Percentiles rank a stretch among this genome's conserved stretches.
Conservation (phyloP, 768 basidiomycete species). For the Suillus fuscotomentosus region DNA sequence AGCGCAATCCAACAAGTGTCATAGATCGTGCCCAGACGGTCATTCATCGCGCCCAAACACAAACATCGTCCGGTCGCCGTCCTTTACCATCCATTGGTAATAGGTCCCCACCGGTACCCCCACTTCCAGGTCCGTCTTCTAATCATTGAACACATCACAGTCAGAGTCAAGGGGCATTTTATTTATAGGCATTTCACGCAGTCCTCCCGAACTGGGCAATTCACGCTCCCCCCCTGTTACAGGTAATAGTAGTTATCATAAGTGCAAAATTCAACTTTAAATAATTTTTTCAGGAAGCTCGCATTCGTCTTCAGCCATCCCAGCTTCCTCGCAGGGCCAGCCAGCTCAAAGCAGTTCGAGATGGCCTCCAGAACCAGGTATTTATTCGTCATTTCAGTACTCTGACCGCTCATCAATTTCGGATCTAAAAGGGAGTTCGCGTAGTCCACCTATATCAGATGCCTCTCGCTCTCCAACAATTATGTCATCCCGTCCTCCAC, state of each 20-base stretch:
- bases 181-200: neutral
- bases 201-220: neutral
- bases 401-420: neutral
- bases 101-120: neutral
- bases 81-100: conserved; percentile 23
- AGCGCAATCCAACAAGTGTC: conserved; percentile 4
- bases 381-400: neutral
- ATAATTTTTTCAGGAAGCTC: neutral
- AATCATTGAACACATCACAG: neutral
- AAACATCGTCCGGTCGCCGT: conserved; percentile 24
- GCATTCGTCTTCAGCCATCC: neutral
- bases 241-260: neutral
- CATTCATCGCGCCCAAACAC: conserved; percentile 7
- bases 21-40: neutral
- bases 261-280: neutral
- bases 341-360: neutral
- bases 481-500: neutral
- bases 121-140: conserved; percentile 1
- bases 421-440: neutral
- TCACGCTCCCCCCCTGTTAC: neutral
- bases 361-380: conserved; percentile 1
- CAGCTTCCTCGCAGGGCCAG: neutral
- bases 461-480: neutral
- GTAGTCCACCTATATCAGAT: neutral
- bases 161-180: neutral